Evolutionary conservation across 2,329 filamentous ascomycete genomes (phyloP).

Genomic region (Clarireedia paspali): DNA sequence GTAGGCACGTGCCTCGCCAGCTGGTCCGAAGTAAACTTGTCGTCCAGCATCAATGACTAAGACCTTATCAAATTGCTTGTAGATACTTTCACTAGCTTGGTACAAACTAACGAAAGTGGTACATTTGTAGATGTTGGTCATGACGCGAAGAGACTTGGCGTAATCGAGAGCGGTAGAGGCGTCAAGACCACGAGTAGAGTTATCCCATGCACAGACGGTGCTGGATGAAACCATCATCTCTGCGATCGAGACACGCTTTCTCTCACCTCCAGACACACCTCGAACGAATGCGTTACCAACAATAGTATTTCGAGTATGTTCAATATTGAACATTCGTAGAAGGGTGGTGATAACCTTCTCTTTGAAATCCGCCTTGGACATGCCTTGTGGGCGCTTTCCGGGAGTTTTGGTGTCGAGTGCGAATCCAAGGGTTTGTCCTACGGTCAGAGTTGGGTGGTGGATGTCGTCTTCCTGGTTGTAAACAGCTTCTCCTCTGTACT

Average conservation of each 20-base stretch:
- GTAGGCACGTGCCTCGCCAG: slow-evolving; percentile 62
- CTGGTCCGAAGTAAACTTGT: slow-evolving; percentile 58
- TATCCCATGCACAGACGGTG: slow-evolving; percentile 71
- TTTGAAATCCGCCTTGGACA: slow-evolving; percentile 53
- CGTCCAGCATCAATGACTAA: slow-evolving; percentile 67
- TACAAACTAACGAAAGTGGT: slow-evolving; percentile 63
- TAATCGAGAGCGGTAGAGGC: slow-evolving; percentile 74
- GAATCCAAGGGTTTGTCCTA: slow-evolving; percentile 72
- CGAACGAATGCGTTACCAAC: slow-evolving; percentile 63
- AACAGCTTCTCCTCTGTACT: slow-evolving; percentile 64
- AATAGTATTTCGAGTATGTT: slow-evolving; percentile 64
- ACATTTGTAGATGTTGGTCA: slow-evolving; percentile 69
- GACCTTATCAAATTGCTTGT: slow-evolving; percentile 72
- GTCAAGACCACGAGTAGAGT: slow-evolving; percentile 70
- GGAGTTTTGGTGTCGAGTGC: slow-evolving; percentile 75
- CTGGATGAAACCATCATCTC: slow-evolving; percentile 69
- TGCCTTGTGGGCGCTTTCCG: slow-evolving; percentile 68
- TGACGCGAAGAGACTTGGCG: slow-evolving; percentile 58
- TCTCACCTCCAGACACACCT: slow-evolving; percentile 72
- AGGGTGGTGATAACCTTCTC: slow-evolving; percentile 63
- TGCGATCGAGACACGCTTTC: slow-evolving; percentile 73
- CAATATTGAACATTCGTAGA: slow-evolving; percentile 71
- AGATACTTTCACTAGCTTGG: slow-evolving; percentile 62
- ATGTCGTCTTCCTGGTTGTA: slow-evolving; percentile 73
- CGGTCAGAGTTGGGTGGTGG: slow-evolving; percentile 66